A percentile compares a stretch with the other conserved stretches of the same genome.
phyloP scores from a whole-genome alignment of 495 filamentous ascomycete species.

The Lophiostoma macrostomum region DNA sequence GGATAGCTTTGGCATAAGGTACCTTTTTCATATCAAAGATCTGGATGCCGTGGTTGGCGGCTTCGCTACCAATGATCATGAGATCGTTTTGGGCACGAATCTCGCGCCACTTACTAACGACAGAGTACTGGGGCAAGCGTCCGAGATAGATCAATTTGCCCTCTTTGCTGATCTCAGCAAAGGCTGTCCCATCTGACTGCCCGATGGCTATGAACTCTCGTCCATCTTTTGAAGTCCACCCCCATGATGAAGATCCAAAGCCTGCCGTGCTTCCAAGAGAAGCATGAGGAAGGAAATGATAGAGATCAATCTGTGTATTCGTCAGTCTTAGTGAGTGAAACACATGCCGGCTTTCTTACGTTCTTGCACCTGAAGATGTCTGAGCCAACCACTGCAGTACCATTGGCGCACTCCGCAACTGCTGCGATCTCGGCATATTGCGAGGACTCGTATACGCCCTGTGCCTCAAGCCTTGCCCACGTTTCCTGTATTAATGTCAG shows the following conservation, averaged over 20 bases:
- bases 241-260: slow-evolving; percentile 41
- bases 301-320: slow-evolving; percentile 48
- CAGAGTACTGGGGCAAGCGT: slow-evolving; percentile 28
- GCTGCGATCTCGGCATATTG: too few relatives aligned
- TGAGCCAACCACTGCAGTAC: too few relatives aligned
- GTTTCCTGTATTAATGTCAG: too few relatives aligned
- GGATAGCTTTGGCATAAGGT: not conserved
- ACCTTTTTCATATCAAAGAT: slow-evolving; percentile 38
- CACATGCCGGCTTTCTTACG: too few relatives aligned
- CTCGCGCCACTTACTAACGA: slow-evolving; percentile 14
- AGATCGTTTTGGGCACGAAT: slow-evolving; percentile 7
- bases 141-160: slow-evolving; percentile 55
- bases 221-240: slow-evolving; percentile 54
- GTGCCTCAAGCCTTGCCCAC: too few relatives aligned
- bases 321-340: too few relatives aligned
- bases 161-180: slow-evolving; percentile 49
- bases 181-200: slow-evolving; percentile 55
- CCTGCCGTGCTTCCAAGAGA: slow-evolving; percentile 45
- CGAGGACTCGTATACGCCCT: too few relatives aligned
- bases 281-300: slow-evolving; percentile 51
- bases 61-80: slow-evolving; percentile 15
- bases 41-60: slow-evolving; percentile 22
- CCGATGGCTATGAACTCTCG: slow-evolving; percentile 56
- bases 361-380: too few relatives aligned
- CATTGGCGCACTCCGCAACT: too few relatives aligned